Evolutionary conservation across 345 rosid genomes (phyloP).

Genomic region (Populus tremula): DNA sequence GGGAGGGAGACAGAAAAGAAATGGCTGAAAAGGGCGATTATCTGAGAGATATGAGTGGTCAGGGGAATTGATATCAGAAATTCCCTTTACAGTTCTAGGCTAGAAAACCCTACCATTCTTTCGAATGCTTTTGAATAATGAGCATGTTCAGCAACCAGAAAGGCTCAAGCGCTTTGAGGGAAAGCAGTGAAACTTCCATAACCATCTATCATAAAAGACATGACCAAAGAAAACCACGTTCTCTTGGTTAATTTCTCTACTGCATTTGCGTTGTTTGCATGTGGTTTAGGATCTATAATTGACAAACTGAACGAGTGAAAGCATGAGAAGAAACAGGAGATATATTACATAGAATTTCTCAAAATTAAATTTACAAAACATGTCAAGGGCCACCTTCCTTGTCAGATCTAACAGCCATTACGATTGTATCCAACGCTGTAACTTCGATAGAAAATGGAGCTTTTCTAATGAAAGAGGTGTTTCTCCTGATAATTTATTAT

Average conservation of each 20-base stretch:
- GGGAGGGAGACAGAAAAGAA: neutral
- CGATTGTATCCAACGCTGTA: no score
- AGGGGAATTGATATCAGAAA: neutral
- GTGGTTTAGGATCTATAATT: neutral
- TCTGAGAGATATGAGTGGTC: neutral
- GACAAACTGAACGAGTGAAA: neutral
- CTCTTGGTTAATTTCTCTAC: neutral
- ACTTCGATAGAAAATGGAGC: constrained; percentile 8
- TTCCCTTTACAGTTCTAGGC: neutral
- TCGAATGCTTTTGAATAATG: neutral
- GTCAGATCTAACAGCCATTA: neutral
- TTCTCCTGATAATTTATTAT: constrained; percentile 20
- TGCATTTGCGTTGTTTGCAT: neutral
- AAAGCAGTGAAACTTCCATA: no score
- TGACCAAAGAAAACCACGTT: no score
- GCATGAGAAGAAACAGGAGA: neutral
- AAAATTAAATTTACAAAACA: neutral
- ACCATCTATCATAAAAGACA: neutral
- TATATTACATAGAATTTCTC: neutral
- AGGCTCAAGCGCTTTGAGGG: neutral
- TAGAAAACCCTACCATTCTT: neutral
- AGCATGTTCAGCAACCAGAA: neutral
- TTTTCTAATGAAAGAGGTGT: constrained; percentile 21
- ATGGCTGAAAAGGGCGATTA: neutral
- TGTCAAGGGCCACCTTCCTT: neutral